Base-by-base conservation (phyloP, 2,329 filamentous ascomycete species). In the Chaetomiaceae sp. region DNA sequence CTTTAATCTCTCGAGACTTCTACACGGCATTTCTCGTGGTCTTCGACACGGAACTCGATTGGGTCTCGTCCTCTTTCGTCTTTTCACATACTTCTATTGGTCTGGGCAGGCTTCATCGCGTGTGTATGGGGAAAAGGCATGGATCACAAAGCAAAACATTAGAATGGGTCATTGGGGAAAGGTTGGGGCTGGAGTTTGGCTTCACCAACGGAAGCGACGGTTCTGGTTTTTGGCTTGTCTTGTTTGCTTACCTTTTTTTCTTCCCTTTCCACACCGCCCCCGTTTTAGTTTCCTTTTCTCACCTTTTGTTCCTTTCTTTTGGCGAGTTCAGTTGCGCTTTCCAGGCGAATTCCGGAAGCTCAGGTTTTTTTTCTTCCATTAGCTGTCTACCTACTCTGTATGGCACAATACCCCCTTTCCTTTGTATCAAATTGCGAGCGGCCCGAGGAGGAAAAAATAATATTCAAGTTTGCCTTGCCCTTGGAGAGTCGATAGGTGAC, bases 331-430 rank as follows among this genome's bases (percentile, higher is more conserved):
- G n/a, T n/a, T n/a, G n/a, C n/a, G n/a, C n/a, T n/a, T n/a, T n/a
- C n/a, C n/a, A n/a, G n/a, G n/a, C n/a, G n/a, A n/a, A n/a, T n/a
- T n/a, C n/a, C n/a, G n/a, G n/a, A n/a, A n/a, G n/a, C n/a, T n/a
- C n/a, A n/a, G n/a, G n/a, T n/a, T 20, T 14, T 7, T 38, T 25
- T 30, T 16, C 1, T 9, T 44, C 16, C 3, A 23, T 13, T 16
- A 17, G 7, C 16, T 27, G 3, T 25, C n/a, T 42, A 21, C 30
- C 6, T 27, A 6, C 25, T 27, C 25, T 33, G 13, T 34, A 40
- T 41, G 20, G 44, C 27, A 40, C 33, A 52, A 48, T 38, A 42
- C 37, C 44, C 48, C 37, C 27, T 30, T 19, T 33, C n/a, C 27
- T 37, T 33, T 38, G 37, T 27, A 27, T n/a, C n/a, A n/a, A n/a